Base-by-base conservation (phyloP, 2,329 filamentous ascomycete species). In the Hypomyces perniciosus region DNA sequence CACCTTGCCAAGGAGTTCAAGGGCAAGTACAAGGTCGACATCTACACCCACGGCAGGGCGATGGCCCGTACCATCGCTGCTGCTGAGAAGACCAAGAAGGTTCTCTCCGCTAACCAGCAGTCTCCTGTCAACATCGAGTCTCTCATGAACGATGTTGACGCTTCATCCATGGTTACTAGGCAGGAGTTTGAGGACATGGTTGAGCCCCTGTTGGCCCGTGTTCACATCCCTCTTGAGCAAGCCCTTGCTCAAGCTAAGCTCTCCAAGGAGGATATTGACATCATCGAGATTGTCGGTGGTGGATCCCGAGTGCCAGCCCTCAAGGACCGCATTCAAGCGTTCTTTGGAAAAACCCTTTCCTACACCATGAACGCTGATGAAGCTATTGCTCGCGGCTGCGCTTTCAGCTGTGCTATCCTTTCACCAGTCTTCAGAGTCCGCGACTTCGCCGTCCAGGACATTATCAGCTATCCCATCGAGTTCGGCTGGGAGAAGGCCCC, bases 281-380 rank as follows among this genome's bases (percentile, higher is more conserved):
- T 81, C 61, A 79, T 99, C 61, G 93, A 99, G 78, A 83, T 99
- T 68, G 88, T 97, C 53, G 93, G 93, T 73, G 93, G 90, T 61
- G 91, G 88, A 72, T 93, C 90, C 46, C 93, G 93, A 82, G 87
- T 99, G 12, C 93, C 93, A 43, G 76, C 90, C 48, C 79, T 99
- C 71, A 99, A 99, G 82, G 84, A 92, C 61, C 82, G 83, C 64
- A 90, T 99, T 67, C 82, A 89, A 73, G 74, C 82, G 51, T 99
- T 92, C 81, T 99, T 99, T 68, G 85, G 85, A 76, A 97, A 96
- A 81, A 71, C 73, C 31, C 84, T 99, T 13, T 96, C 90, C 47
- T 99, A 89, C 81, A 99, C 93, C 45, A 84, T 96, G 62, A 99
- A 99, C 80, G 91, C 95, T 69, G 93, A 99, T 65, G 93, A 99